These are phyloP conservation scores for Phaeophleospora eucalypticola DNA, from an alignment of 2,329 filamentous ascomycete genomes.

Conservation along the genomic window DNA sequence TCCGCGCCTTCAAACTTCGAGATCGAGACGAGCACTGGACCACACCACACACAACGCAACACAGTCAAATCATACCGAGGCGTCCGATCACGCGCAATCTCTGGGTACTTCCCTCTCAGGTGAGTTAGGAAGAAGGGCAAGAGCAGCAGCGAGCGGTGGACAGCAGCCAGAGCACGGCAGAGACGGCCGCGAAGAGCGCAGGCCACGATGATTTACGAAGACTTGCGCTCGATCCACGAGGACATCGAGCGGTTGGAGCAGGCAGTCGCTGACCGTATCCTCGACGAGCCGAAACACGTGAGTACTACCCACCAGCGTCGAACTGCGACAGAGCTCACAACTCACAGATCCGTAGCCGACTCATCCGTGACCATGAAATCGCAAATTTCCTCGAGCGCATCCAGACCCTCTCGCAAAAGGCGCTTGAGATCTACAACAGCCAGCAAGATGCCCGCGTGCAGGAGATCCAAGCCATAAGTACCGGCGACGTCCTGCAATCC, in stretches of 20 bases:
- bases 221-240: conserved; percentile 90
- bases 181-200: neutral
- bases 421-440: conserved; percentile 82
- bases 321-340: conserved; percentile 18
- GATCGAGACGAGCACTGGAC: too few species aligned
- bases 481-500: conserved; percentile 80
- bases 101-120: too few species aligned
- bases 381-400: conserved; percentile 82
- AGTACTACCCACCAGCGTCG: conserved; percentile 32
- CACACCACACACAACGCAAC: too few species aligned
- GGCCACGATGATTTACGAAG: conserved; percentile 78
- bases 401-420: conserved; percentile 74
- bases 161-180: neutral
- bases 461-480: conserved; percentile 79
- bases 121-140: neutral
- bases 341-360: conserved; percentile 73
- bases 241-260: conserved; percentile 95
- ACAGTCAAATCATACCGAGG: too few species aligned
- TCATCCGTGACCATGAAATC: conserved; percentile 90
- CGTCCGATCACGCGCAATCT: too few species aligned
- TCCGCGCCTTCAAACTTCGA: too few species aligned
- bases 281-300: conserved; percentile 85
- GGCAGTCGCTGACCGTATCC: conserved; percentile 81
- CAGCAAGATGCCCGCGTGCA: conserved; percentile 64
- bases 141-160: neutral